Evolutionary conservation across 2,329 filamentous ascomycete genomes (phyloP).

Genomic region (Magnaporthiopsis rhizophila): DNA sequence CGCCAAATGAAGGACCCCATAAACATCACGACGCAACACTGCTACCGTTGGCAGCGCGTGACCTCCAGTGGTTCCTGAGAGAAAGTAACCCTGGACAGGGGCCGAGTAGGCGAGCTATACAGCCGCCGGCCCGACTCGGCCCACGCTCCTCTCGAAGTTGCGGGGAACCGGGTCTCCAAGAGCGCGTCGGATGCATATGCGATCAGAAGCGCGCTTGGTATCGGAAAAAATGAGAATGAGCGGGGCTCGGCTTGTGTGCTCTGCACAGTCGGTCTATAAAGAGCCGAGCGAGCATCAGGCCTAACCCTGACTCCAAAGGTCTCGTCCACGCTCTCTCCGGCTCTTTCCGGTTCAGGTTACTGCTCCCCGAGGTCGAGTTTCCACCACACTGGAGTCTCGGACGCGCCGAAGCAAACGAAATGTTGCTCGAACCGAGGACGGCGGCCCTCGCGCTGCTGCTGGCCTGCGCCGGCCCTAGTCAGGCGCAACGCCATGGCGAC

Average conservation of each 20-base stretch:
- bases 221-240: background rate
- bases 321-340: background rate
- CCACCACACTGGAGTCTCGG: background rate
- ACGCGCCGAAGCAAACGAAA: background rate
- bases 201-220: background rate
- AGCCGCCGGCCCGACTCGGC: background rate
- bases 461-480: background rate
- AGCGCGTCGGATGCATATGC: background rate
- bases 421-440: background rate
- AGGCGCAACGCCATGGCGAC: conserved; percentile 6
- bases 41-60: background rate
- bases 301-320: background rate
- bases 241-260: background rate
- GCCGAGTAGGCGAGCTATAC: background rate
- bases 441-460: background rate
- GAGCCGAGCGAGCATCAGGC: background rate
- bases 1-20: background rate
- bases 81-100: background rate
- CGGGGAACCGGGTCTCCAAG: background rate
- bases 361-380: background rate
- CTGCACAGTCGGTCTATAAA: background rate
- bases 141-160: background rate
- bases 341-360: background rate
- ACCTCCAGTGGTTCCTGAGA: background rate
- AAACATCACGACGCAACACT: background rate